These are phyloP conservation scores for Gnomoniopsis smithogilvyi DNA, from an alignment of 2,329 filamentous ascomycete genomes.

Conservation along the genomic window DNA sequence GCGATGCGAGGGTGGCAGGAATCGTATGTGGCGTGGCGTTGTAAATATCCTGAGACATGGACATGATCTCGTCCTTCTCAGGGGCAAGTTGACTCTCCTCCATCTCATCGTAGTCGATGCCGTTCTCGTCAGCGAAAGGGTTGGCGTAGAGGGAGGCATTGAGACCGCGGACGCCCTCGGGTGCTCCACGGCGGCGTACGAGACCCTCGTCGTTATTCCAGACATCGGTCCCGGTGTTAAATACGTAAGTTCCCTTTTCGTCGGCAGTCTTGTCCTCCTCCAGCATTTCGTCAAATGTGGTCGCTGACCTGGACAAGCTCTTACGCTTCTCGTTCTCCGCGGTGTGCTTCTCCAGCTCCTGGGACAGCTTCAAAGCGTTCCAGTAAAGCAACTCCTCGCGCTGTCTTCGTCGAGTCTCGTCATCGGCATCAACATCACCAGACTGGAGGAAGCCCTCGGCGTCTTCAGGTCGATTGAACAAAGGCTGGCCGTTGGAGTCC, in stretches of 20 bases:
- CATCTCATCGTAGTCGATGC: constrained; percentile 48
- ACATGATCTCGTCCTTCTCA: constrained; percentile 41
- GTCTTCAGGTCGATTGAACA: constrained; percentile 65
- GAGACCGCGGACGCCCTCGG: constrained; percentile 43
- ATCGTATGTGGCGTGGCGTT: constrained; percentile 44
- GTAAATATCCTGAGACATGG: constrained; percentile 42
- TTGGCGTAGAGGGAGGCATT: constrained; percentile 48
- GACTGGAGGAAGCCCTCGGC: constrained; percentile 61
- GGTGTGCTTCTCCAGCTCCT: constrained; percentile 25
- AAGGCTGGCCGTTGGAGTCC: constrained; percentile 42
- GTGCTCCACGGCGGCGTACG: constrained; percentile 43
- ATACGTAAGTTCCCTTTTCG: constrained; percentile 54
- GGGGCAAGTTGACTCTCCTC: constrained; percentile 42
- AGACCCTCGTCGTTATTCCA: constrained; percentile 40
- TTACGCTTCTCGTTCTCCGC: constrained; percentile 22
- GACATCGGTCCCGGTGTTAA: constrained; percentile 52
- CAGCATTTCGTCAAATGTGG: constrained; percentile 59
- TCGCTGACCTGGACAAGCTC: constrained; percentile 23
- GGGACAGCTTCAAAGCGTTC: constrained; percentile 38
- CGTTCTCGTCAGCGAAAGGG: constrained; percentile 57
- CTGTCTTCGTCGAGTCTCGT: constrained; percentile 57
- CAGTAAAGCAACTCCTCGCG: constrained; percentile 65
- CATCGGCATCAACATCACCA: constrained; percentile 56
- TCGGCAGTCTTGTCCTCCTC: constrained; percentile 42
- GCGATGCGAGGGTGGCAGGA: constrained; percentile 25